Evolutionary conservation across 1,284 basidiomycete species (phyloP), one percentile per base, ranked within the genome.

Genomic region (Ganoderma sinense): DNA sequence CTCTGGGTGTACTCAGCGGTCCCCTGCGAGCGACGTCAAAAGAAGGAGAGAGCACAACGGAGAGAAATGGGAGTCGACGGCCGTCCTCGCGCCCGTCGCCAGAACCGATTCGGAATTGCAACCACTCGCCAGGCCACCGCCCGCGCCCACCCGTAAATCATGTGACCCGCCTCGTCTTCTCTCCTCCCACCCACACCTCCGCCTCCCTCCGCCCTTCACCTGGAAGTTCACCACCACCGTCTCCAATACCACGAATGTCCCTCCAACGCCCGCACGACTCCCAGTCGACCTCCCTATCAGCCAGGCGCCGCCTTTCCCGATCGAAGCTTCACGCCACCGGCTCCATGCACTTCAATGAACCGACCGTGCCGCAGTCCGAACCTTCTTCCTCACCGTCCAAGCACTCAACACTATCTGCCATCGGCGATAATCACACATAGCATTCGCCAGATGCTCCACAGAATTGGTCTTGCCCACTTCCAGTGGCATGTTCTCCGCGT

Each of bases 401-500:
- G 26, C 53, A 55, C 53, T 55, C n/a, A 51, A n/a, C 51, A 29
- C 3, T 53, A 29, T 51, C 48, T 20, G 7, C 29, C 26, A 31
- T 31, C 53, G 36, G n/a, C 36, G 14, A 45, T 58, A 51, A 16
- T 39, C 33, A 20, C 43, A 5, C 36, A 39, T 51, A 67, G 20
- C 41, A 39, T 45, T 55, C 36, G 29, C 51, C 26, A 55, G 20
- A 62, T 48, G 16, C 45, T 11, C 39, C 43, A 29, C 6, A 18
- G 53, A 29, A 40, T 36, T 26, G 23, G 26, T 36, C 39, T 26
- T 45, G 56, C 58, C 26, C 39, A 29, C 16, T 58, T 26, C 56
- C 26, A 40, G 48, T 29, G 68, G 62, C 73, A 69, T 73, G 75
- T 67, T 68, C 14, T 65, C 67, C 73, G 67, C 73, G 69, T 73